Evolutionary conservation across 2,329 filamentous ascomycete genomes (phyloP).

Genomic region (Botrytis fabae): DNA sequence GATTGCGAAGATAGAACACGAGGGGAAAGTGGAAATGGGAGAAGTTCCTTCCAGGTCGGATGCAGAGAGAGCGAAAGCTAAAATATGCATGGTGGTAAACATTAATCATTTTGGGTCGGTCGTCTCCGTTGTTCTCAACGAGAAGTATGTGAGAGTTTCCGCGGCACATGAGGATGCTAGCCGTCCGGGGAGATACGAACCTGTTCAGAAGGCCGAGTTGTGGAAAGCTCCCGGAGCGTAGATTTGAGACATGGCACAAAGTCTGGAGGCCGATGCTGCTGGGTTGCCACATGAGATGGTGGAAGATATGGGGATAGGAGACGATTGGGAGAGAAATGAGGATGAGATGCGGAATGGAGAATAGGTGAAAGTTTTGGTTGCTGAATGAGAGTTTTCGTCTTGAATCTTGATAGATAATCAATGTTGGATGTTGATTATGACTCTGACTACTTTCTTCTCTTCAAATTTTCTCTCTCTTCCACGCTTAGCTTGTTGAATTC

Average conservation of each 20-base stretch:
- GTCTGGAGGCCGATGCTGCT: too few relatives aligned
- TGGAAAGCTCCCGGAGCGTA: accelerated
- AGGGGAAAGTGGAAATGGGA: too few relatives aligned
- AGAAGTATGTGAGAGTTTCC: too few relatives aligned
- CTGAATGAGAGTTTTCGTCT: not conserved
- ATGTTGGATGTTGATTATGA: not conserved
- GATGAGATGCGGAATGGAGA: not conserved
- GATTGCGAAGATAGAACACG: too few relatives aligned
- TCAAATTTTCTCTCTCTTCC: not conserved
- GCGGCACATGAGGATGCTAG: too few relatives aligned
- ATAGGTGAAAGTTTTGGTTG: not conserved
- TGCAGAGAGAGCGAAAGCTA: too few relatives aligned
- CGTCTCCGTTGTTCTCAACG: too few relatives aligned
- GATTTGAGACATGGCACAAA: too few relatives aligned
- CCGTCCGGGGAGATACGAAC: too few relatives aligned
- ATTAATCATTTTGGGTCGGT: accelerated
- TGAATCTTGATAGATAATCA: not conserved
- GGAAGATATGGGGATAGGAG: not conserved
- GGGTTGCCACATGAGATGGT: not conserved
- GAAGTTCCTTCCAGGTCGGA: too few relatives aligned
- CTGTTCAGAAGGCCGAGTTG: too few relatives aligned
- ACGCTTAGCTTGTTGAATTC: not conserved
- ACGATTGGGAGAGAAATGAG: not conserved
- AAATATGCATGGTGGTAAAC: too few relatives aligned
- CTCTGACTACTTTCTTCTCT: not conserved